A percentile compares a stretch with the other conserved stretches of the same genome.
phyloP scores from a whole-genome alignment of 2,329 filamentous ascomycete species.

The Colletotrichum sp. region DNA sequence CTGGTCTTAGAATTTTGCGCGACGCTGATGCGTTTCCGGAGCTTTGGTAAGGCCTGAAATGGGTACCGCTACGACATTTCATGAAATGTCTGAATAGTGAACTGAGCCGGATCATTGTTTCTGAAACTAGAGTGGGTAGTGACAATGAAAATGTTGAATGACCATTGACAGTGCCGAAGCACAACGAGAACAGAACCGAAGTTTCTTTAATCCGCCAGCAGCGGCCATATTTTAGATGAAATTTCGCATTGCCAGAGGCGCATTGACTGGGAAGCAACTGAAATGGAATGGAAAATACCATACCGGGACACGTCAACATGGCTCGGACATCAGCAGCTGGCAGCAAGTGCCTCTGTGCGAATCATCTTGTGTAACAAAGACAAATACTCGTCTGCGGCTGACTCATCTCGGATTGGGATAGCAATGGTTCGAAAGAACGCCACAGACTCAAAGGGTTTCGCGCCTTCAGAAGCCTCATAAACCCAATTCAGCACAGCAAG shows the following conservation, averaged over 20 bases:
- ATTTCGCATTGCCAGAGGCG: not conserved
- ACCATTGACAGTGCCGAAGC: accelerated
- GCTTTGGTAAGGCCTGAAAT: not conserved
- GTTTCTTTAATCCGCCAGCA: not conserved
- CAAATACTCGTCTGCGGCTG: not conserved
- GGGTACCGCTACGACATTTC: not conserved
- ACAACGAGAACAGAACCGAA: not conserved
- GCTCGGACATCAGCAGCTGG: not conserved
- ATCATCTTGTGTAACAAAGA: not conserved
- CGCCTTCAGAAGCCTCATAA: not conserved
- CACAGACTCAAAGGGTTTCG: not conserved
- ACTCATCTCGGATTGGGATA: not conserved
- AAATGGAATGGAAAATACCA: not conserved
- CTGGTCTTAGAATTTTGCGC: not conserved
- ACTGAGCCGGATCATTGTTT: not conserved
- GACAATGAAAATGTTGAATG: not conserved
- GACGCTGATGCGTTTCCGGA: not conserved
- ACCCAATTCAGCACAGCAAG: not conserved
- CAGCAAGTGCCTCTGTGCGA: not conserved
- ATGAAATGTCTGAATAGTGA: not conserved
- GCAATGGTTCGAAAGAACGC: not conserved
- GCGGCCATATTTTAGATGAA: not conserved
- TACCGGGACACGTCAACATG: not conserved
- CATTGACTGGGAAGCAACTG: too few species aligned
- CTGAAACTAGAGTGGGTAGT: not conserved